A percentile compares a stretch with the other conserved stretches of the same genome.
Evolutionary conservation across 352 stramenopile species (phyloP).

Genomic region (Blastocystis sp.): DNA sequence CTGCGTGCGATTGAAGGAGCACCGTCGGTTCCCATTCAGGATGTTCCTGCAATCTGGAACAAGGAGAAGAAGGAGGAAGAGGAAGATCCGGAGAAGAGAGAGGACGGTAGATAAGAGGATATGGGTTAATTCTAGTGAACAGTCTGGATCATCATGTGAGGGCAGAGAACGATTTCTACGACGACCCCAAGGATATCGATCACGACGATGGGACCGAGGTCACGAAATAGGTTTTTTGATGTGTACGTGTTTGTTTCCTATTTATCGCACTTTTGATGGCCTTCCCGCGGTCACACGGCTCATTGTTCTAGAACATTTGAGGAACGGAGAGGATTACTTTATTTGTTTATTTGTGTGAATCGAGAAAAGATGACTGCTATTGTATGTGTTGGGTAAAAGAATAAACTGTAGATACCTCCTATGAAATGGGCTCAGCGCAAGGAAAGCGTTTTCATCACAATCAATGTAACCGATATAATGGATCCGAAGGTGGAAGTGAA

Average conservation of each 20-base stretch:
- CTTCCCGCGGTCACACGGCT: too few relatives aligned
- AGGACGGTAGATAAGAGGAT: background rate
- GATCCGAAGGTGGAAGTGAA: slow-evolving; percentile 38
- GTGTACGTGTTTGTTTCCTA: too few relatives aligned
- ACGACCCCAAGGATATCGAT: slow-evolving; percentile 56
- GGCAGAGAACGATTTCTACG: slow-evolving; percentile 58
- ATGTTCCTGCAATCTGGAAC: slow-evolving; percentile 70
- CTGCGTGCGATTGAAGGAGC: slow-evolving; percentile 70
- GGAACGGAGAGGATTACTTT: too few relatives aligned
- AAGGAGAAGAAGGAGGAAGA: slow-evolving; percentile 50
- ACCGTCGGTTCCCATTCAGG: slow-evolving; percentile 72
- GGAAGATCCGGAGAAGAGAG: slow-evolving; percentile 54
- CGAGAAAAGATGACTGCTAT: slow-evolving; percentile 2
- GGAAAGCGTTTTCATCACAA: slow-evolving; percentile 21
- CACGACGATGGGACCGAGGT: slow-evolving; percentile 40
- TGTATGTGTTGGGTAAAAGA: background rate
- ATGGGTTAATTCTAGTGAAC: slow-evolving; percentile 21
- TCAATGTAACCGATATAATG: background rate
- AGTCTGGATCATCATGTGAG: background rate
- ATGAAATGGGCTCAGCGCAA: slow-evolving; percentile 53
- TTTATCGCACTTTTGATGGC: too few relatives aligned
- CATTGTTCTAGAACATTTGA: too few relatives aligned
- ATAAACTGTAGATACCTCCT: slow-evolving; percentile 38
- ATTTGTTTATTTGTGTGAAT: too few relatives aligned
- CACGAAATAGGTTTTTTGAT: background rate